Evolutionary conservation across 495 filamentous ascomycete species (phyloP).

Genomic region (Friedmanniomyces simplex): DNA sequence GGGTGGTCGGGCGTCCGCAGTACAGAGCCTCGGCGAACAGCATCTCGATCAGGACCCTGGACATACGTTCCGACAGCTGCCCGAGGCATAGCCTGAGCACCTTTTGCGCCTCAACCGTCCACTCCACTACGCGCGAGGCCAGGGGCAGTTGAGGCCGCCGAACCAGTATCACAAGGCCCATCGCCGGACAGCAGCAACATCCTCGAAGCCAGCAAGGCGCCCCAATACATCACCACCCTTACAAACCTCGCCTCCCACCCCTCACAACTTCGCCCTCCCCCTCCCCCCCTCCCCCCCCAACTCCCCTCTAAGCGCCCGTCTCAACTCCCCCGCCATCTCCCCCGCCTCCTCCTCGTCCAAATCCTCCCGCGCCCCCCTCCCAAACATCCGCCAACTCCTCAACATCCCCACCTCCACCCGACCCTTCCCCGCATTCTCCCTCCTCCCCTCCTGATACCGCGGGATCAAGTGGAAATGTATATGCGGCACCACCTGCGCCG

Average conservation of each 20-base stretch:
- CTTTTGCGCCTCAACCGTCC: no score
- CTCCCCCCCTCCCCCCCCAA: background rate
- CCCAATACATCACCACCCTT: no score
- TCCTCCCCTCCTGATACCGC: conserved; percentile 31
- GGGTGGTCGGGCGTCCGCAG: no score
- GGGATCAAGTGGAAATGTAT: conserved; percentile 92
- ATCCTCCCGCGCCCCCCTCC: conserved; percentile 67
- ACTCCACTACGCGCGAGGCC: no score
- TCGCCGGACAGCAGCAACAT: no score
- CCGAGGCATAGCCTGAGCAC: no score
- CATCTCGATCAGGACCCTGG: no score
- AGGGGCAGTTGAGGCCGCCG: no score
- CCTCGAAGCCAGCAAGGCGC: no score
- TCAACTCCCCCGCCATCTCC: conserved; percentile 50
- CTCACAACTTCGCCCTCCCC: background rate
- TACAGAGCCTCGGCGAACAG: no score
- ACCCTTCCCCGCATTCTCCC: conserved; percentile 31
- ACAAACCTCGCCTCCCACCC: background rate
- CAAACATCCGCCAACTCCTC: conserved; percentile 74
- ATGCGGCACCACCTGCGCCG: conserved; percentile 84
- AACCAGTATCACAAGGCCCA: no score
- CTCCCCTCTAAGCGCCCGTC: conserved; percentile 47
- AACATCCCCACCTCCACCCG: conserved; percentile 35
- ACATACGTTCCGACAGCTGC: no score
- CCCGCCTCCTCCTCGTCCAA: conserved; percentile 77